Evolutionary conservation across 2,329 filamentous ascomycete genomes (phyloP).

Genomic region (Fusarium neocosmosporiellum): DNA sequence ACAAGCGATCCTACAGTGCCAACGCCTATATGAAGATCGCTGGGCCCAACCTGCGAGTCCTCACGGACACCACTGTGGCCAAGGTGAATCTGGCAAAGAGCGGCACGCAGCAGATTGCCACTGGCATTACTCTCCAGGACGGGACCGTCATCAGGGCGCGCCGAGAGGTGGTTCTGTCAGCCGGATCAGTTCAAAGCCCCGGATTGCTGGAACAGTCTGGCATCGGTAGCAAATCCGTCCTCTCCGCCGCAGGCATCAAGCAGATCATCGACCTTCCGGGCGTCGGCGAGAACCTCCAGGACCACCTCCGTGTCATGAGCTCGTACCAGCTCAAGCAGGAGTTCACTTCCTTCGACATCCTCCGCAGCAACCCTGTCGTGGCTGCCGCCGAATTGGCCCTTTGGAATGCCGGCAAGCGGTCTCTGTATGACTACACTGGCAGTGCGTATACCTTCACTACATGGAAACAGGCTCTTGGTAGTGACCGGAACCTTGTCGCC

Average conservation of each 20-base stretch:
- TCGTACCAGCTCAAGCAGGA: conserved; percentile 46
- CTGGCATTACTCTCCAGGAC: conserved; percentile 29
- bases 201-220: conserved; percentile 21
- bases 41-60: conserved; percentile 51
- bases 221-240: conserved; percentile 11
- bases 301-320: conserved; percentile 39
- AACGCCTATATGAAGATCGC: conserved; percentile 57
- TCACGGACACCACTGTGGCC: conserved; percentile 34
- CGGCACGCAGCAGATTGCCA: conserved; percentile 37
- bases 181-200: conserved; percentile 23
- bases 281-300: conserved; percentile 21
- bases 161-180: conserved; percentile 22
- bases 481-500: conserved; percentile 13
- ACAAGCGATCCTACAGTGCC: conserved; percentile 60
- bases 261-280: conserved; percentile 14
- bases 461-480: conserved; percentile 35
- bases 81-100: conserved; percentile 25
- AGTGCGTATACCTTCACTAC: conserved; percentile 34
- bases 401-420: conserved; percentile 29
- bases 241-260: conserved; percentile 12
- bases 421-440: conserved; percentile 37
- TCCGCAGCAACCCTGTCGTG: conserved; percentile 31
- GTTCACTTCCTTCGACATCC: conserved; percentile 28
- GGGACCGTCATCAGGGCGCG: conserved; percentile 2
- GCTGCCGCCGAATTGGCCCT: conserved; percentile 33